Conservation (phyloP, 768 basidiomycete species). For the Boletus insuetus region DNA sequence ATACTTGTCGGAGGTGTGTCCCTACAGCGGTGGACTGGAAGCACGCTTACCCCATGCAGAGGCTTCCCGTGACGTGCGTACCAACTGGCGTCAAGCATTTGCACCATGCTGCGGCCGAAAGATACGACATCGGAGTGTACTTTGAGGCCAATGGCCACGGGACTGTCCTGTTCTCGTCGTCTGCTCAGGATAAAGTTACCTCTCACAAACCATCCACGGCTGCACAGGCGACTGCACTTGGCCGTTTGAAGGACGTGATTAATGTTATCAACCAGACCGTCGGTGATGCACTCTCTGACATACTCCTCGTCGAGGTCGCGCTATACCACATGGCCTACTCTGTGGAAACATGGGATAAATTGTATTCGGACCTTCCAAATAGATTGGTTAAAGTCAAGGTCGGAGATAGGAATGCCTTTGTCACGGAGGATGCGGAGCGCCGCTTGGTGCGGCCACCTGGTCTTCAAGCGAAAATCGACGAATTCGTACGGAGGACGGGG, state of each 20-base stretch:
- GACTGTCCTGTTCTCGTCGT: slow-evolving; percentile 88
- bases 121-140: slow-evolving; percentile 95
- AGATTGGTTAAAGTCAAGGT: slow-evolving; percentile 93
- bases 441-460: slow-evolving; percentile 76
- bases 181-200: slow-evolving; percentile 60
- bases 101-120: slow-evolving; percentile 92
- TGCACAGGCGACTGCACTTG: slow-evolving; percentile 77
- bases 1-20: slow-evolving; percentile 72
- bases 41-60: slow-evolving; percentile 45
- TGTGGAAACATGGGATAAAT: slow-evolving; percentile 83
- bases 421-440: slow-evolving; percentile 92
- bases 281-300: slow-evolving; percentile 93
- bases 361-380: slow-evolving; percentile 93
- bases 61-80: slow-evolving; percentile 92
- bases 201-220: slow-evolving; percentile 73
- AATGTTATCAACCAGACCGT: slow-evolving; percentile 96
- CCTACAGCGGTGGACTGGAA: not conserved
- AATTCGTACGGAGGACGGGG: slow-evolving; percentile 73
- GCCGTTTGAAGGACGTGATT: slow-evolving; percentile 72
- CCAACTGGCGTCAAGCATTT: slow-evolving; percentile 97
- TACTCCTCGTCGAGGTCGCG: slow-evolving; percentile 92
- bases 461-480: slow-evolving; percentile 80
- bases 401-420: slow-evolving; percentile 74
- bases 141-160: slow-evolving; percentile 99
- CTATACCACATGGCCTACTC: slow-evolving; percentile 86